phyloP scores from a whole-genome alignment of 345 rosid genomes.

The Salix purpurea region DNA sequence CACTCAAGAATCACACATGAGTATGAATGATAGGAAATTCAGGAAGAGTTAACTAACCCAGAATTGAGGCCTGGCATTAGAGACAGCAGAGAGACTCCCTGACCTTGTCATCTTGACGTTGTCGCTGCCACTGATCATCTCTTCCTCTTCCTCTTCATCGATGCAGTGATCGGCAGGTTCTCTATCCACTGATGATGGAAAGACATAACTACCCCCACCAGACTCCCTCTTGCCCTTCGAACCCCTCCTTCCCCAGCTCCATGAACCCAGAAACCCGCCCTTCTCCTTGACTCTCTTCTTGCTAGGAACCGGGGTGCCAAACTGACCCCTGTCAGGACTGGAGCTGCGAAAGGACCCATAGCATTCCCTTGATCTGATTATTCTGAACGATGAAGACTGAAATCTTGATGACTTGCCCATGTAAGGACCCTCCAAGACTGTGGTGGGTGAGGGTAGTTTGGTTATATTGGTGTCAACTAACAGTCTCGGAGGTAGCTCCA shows the following conservation, averaged over 20 bases:
- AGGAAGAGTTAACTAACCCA: conserved; percentile 48
- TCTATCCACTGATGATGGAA: conserved; percentile 41
- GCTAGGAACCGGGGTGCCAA: conserved; percentile 15
- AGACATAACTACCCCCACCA: conserved; percentile 52
- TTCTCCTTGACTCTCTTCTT: conserved; percentile 28
- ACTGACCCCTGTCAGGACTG: conserved; percentile 26
- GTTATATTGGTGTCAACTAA: conserved; percentile 37
- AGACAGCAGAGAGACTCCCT: conserved; percentile 38
- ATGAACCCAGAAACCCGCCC: conserved; percentile 40
- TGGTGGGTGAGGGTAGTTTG: conserved; percentile 45
- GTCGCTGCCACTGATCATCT: conserved; percentile 9
- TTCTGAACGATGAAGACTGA: conserved; percentile 40
- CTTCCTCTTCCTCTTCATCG: conserved; percentile 32
- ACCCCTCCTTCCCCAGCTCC: conserved; percentile 31
- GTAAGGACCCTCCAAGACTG: conserved; percentile 42
- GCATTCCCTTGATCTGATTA: conserved; percentile 26
- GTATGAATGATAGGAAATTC: neutral
- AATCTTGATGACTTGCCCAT: conserved; percentile 21
- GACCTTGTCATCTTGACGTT: conserved; percentile 35
- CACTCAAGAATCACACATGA: neutral
- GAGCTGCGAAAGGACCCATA: conserved; percentile 38
- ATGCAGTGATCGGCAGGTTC: conserved; percentile 7
- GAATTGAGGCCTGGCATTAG: conserved; percentile 47
- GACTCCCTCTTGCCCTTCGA: conserved; percentile 40
- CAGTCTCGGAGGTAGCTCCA: conserved; percentile 66